Conservation (phyloP, 352 stramenopile genomes). For the Lagenidium giganteum region DNA sequence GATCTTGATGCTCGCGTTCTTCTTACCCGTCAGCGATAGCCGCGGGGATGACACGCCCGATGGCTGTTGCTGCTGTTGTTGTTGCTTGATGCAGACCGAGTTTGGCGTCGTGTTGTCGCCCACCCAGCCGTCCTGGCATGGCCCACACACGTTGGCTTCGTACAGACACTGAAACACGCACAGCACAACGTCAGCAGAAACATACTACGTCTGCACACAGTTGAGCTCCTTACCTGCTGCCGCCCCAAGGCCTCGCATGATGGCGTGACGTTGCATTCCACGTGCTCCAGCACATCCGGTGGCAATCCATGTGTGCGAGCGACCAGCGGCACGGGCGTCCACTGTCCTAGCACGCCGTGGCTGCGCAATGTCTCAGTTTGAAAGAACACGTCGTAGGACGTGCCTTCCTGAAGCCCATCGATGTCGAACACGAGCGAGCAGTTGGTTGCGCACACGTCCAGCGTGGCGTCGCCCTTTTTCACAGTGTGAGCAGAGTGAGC, state of each 20-base stretch:
- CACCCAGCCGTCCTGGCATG: constrained; percentile 53
- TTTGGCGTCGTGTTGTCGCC: constrained; percentile 29
- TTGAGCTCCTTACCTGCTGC: constrained; percentile 26
- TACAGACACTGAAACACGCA: constrained; percentile 54
- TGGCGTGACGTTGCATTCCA: constrained; percentile 40
- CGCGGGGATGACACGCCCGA: no score
- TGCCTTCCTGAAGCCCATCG: constrained; percentile 45
- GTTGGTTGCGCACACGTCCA: constrained; percentile 6
- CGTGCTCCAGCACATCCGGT: constrained; percentile 51
- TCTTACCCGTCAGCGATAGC: no score
- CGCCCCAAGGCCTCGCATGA: constrained; percentile 43
- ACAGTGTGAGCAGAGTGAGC: constrained; percentile 1
- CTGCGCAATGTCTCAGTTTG: constrained; percentile 69
- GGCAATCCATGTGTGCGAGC: constrained; percentile 59
- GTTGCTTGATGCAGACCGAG: constrained; percentile 24
- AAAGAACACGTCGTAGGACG: constrained; percentile 68
- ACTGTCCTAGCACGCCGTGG: constrained; percentile 57
- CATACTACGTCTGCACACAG: neutral
- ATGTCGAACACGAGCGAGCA: no score
- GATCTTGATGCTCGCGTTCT: constrained; percentile 63
- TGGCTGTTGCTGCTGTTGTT: neutral
- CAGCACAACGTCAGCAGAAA: no score
- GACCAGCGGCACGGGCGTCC: constrained; percentile 35
- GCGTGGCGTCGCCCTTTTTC: constrained; percentile 10
- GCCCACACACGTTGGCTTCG: constrained; percentile 51